Conservation (phyloP, 805 yeast genomes). For the Tetrapisispora iriomotensis region DNA sequence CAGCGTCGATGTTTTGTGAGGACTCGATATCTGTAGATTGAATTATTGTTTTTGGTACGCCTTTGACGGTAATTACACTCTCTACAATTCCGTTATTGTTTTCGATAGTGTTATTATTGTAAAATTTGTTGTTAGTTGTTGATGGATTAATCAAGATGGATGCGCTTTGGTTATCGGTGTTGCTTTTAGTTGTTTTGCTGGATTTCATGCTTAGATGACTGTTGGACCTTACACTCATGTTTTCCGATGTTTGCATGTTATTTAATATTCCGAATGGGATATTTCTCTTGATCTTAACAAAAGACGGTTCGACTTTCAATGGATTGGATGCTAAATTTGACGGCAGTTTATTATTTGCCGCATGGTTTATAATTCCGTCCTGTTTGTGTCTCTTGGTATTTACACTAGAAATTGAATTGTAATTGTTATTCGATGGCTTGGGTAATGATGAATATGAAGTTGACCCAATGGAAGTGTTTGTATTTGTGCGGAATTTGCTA, state of each 20-base stretch:
- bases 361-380: conserved; percentile 4
- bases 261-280: conserved; percentile 21
- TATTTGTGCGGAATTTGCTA: neutral
- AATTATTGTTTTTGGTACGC: conserved; percentile 77
- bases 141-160: neutral
- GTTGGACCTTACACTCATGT: neutral
- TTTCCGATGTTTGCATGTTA: neutral
- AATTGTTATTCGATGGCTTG: neutral
- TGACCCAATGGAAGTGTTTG: too few relatives aligned
- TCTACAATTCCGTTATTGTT: conserved; percentile 50
- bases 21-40: conserved; percentile 37
- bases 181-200: neutral
- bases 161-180: neutral
- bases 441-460: conserved; percentile 1
- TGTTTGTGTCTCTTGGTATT: neutral
- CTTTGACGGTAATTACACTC: conserved; percentile 72
- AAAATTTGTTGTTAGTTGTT: conserved; percentile 3
- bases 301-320: conserved; percentile 49
- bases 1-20: neutral
- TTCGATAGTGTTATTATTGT: conserved; percentile 6
- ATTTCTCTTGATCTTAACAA: conserved; percentile 54
- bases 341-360: conserved; percentile 15
- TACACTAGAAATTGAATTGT: neutral
- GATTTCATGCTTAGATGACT: neutral
- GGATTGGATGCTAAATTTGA: conserved; percentile 62